Evolutionary conservation across 2,329 filamentous ascomycete genomes (phyloP), one percentile per base, ranked within the genome.

Genomic region (Exophiala sp.): DNA sequence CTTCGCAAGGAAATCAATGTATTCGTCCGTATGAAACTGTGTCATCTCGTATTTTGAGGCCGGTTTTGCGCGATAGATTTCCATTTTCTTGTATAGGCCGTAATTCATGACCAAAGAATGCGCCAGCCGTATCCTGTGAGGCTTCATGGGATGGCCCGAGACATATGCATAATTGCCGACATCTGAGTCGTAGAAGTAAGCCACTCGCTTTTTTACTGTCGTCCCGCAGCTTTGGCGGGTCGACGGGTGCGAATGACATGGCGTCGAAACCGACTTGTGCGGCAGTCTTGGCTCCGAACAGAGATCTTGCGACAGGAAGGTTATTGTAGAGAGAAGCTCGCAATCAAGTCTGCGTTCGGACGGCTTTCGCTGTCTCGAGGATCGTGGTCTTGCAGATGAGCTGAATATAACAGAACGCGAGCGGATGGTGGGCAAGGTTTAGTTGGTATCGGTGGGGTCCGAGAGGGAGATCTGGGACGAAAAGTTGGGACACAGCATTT

Each of bases 101-200:
- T 85, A 85, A 66, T 85, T 85, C 81, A 85, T 85, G 57, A 85
- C 81, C 63, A 85, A 67, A 57, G 73, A 77, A 63, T 78, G 75
- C 40, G 75, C 80, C 76, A 86, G 82, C 59, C 82, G 75, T 69
- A 86, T 85, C 57, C 82, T 73, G 64, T 80, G 79, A 30, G 80
- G 79, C 67, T 83, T 83, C 80, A 83, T 83, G 27, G 81, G 79
- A 68, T 81, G 80, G n/a, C 78, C 78, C 10, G 79, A 76, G 50
- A 95, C 88, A 65, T 97, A 97, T 66, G 91, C 90, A 74, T 96
- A 97, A 70, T 97, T 97, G 58, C 91, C 91, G 65, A 97, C 93
- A 71, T 97, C 91, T 2, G 88, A 94, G 66, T 97, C 91, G 77
- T 97, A 97, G 70, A 97, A 97, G 73, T 97, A 97, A 48, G 91